phyloP scores from a whole-genome alignment of 2,329 filamentous ascomycete genomes.

The Botryotinia convoluta region DNA sequence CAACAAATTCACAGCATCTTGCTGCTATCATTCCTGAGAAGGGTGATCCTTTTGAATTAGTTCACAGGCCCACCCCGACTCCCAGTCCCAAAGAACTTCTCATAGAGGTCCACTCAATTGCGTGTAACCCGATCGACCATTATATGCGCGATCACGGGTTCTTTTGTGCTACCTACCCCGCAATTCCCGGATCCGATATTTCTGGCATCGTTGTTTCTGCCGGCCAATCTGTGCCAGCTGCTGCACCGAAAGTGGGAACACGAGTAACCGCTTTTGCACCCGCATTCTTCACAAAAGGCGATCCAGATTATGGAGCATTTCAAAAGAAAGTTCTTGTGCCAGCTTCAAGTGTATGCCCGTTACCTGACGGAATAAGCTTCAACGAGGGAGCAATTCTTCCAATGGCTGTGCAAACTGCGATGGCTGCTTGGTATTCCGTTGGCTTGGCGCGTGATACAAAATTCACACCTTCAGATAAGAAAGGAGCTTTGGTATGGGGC shows the following conservation, averaged over 20 bases:
- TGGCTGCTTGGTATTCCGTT: conserved; percentile 36
- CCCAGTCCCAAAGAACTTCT: conserved; percentile 43
- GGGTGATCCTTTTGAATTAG: background rate
- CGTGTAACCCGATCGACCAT: conserved; percentile 44
- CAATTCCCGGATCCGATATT: conserved; percentile 26
- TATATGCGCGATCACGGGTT: conserved; percentile 39
- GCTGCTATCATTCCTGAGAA: conserved; percentile 10
- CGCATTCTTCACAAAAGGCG: conserved; percentile 14
- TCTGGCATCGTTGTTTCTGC: conserved; percentile 23
- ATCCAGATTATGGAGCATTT: conserved; percentile 34
- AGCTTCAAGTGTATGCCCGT: conserved; percentile 24
- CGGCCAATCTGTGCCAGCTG: conserved; percentile 22
- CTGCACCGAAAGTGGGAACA: conserved; percentile 20
- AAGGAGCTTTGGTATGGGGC: conserved; percentile 33
- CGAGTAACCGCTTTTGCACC: conserved; percentile 39
- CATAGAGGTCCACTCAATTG: conserved; percentile 42
- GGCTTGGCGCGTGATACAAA: conserved; percentile 20
- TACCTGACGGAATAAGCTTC: conserved; percentile 38
- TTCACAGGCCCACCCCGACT: conserved; percentile 36
- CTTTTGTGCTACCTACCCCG: conserved; percentile 27
- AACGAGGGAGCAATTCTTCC: conserved; percentile 39
- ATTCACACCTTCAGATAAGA: conserved; percentile 14
- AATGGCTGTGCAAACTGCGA: conserved; percentile 39
- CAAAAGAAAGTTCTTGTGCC: conserved; percentile 35
- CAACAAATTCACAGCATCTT: background rate